Conservation (phyloP, 129 eudicot species). For the Arctium minus region DNA sequence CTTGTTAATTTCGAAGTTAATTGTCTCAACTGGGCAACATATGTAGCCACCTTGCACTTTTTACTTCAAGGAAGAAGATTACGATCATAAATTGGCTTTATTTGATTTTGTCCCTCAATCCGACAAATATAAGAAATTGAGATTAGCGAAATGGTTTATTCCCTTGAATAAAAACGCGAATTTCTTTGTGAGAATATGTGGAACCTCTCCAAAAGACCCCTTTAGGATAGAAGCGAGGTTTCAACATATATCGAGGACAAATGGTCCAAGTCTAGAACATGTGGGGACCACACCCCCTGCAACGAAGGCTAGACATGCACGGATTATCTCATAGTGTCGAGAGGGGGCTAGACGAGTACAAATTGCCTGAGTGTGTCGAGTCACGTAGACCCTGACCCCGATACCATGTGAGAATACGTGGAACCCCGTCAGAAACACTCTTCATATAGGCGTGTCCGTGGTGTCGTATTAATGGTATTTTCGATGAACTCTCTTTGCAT, state of each 20-base stretch:
- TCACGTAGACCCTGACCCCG: no score
- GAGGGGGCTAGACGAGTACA: no score
- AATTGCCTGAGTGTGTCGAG: no score
- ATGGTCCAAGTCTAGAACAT: background rate
- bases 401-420: background rate
- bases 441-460: background rate
- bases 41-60: background rate
- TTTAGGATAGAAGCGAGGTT: background rate
- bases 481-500: background rate
- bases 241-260: background rate
- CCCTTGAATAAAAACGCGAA: background rate
- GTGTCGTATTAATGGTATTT: background rate
- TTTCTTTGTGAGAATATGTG: background rate
- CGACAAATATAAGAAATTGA: no score
- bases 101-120: no score
- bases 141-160: background rate
- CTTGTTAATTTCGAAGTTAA: conserved; percentile 1
- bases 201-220: background rate
- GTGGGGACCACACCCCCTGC: no score
- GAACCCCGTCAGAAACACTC: background rate
- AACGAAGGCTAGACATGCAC: no score
- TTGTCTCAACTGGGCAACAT: background rate
- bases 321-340: no score
- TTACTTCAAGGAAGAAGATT: background rate
- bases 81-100: background rate